These are phyloP conservation scores for Globisporangium spinosum DNA, from an alignment of 352 stramenopile species.

Conservation along the genomic window DNA sequence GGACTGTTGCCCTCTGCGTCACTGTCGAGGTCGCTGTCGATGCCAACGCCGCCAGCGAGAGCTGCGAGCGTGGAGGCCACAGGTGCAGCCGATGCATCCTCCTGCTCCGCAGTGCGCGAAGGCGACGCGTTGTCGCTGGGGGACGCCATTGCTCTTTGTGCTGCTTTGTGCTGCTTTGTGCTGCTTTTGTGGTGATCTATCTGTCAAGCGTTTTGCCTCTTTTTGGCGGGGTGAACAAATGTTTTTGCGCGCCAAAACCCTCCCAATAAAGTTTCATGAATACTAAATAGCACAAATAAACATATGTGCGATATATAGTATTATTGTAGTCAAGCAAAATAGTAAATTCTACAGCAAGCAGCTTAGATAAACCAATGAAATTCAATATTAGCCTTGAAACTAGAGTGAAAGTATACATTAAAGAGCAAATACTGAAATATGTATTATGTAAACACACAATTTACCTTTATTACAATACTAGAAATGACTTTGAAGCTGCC, in stretches of 20 bases:
- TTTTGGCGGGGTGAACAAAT: not conserved
- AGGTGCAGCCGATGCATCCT: not conserved
- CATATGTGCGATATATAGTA: too few relatives aligned
- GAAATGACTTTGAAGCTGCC: too few relatives aligned
- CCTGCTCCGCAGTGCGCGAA: not conserved
- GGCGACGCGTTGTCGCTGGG: not conserved
- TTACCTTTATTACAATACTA: too few relatives aligned
- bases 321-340: too few relatives aligned
- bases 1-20: slow-evolving; percentile 27
- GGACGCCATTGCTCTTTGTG: not conserved
- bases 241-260: not conserved
- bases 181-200: not conserved
- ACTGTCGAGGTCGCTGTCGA: slow-evolving; percentile 24
- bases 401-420: too few relatives aligned
- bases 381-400: too few relatives aligned
- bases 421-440: too few relatives aligned
- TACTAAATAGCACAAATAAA: too few relatives aligned
- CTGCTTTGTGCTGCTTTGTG: not conserved
- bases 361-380: too few relatives aligned
- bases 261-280: not conserved
- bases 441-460: too few relatives aligned
- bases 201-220: not conserved
- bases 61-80: not conserved
- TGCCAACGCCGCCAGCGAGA: not conserved
- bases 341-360: too few relatives aligned